Evolutionary conservation across 78 protist species (phyloP), one percentile per base, ranked within the genome.

Genomic region (Dictyostelium capitatum): DNA sequence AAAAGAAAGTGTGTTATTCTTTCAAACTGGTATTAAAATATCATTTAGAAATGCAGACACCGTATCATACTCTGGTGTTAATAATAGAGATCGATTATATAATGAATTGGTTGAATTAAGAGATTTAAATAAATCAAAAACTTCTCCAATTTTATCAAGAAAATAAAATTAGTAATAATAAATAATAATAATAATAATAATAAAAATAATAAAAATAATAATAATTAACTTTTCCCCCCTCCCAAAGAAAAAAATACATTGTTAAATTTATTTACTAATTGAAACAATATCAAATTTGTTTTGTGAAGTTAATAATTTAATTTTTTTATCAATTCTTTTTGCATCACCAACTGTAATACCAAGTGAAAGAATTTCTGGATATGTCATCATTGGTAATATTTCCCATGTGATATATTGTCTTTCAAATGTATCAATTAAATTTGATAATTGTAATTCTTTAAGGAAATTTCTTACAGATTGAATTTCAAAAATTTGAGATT

Each of bases 371-470:
- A 81, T 41, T 15, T 81, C 89, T n/a, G 25, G 17, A 28, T 48
- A 28, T 2, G 47, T 48, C 47, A 81, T 17, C 15, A 23, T 12
- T 28, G 77, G 46, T 12, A 81, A 20, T 15, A 81, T 41, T 7
- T 81, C 89, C 20, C 32, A 62, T 17, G 89, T 81, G 10, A 81
- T 81, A 6, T 41, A 23, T 25, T 81, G 67, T 23, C 46, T 70
- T 50, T 81, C 89, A 64, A 81, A 81, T 7, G 23, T 7, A 47
- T 46, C 46, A 15, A 81, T 81, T 10, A 81, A 48, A 65, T 48
- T 43, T 48, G 89, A 54, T 28, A 81, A 41, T 80, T 81, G 89
- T 8, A 81, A 50, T 59, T 62, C 77, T 65, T 81, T 81, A 25
- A 81, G 51, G 32, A 81, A 28, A 28, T 37, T 43, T 81, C 89